Evolutionary conservation across 208 protist species (phyloP).

Genomic region (Phytomonas sp.): DNA sequence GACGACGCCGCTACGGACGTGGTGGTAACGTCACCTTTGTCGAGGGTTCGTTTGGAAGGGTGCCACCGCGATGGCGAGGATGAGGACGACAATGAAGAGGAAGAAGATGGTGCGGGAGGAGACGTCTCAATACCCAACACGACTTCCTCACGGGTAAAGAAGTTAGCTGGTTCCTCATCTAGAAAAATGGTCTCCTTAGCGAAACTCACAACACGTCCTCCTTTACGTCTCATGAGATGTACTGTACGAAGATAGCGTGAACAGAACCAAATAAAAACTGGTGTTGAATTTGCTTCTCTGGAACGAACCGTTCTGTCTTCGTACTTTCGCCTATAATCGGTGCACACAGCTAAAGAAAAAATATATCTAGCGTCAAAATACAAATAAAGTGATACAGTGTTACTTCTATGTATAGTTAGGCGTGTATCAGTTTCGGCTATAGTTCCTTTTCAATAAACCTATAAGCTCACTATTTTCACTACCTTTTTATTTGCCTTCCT

Average conservation of each 20-base stretch:
- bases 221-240: conserved; percentile 22
- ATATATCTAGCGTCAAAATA: not conserved
- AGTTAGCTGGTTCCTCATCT: not conserved
- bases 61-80: not conserved
- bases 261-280: not conserved
- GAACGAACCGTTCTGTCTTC: not conserved
- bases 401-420: not conserved
- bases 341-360: not conserved
- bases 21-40: conserved; percentile 6
- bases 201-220: conserved; percentile 29
- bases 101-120: not conserved
- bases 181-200: conserved; percentile 13
- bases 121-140: not conserved
- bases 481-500: not conserved
- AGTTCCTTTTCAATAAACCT: not conserved
- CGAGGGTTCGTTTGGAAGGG: not conserved
- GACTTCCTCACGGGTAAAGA: not conserved
- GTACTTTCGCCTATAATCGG: not conserved
- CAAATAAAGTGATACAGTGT: conserved; percentile 8
- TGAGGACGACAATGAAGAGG: not conserved
- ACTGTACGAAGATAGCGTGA: not conserved
- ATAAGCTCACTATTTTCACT: not conserved
- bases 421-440: not conserved
- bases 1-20: conserved; percentile 25
- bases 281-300: not conserved